Percentiles rank a stretch among this genome's conserved stretches.
Conservation (phyloP, 805 yeast species). For the Pachysolen tannophilus region DNA sequence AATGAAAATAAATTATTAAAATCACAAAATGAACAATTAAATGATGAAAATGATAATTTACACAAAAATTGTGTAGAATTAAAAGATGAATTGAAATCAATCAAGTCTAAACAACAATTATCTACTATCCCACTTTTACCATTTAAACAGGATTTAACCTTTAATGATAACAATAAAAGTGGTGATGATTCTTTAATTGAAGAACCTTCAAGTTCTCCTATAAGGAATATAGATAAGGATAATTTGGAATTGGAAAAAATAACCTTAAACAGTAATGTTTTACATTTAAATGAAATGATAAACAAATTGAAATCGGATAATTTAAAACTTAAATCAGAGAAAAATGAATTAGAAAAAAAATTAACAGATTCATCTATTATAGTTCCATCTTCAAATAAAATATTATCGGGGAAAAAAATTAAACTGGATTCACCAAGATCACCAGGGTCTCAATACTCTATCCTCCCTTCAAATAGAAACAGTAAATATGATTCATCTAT, state of each 20-base stretch:
- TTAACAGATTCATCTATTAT: not conserved
- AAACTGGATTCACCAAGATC: conserved; percentile 7
- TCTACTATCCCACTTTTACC: not conserved
- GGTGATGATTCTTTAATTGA: conserved; percentile 9
- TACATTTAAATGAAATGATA: conserved; percentile 56
- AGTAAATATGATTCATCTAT: conserved; percentile 10
- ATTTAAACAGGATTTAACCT: no score
- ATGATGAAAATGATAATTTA: conserved; percentile 61
- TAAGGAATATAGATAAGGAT: conserved; percentile 27
- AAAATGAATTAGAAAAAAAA: conserved; percentile 24
- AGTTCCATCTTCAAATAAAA: not conserved
- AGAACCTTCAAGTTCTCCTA: conserved; percentile 28
- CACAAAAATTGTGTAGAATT: conserved; percentile 27
- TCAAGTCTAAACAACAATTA: not conserved
- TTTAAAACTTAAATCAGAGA: conserved; percentile 35
- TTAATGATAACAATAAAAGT: conserved; percentile 9
- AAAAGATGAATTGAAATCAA: conserved; percentile 10
- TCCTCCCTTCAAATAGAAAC: conserved; percentile 13
- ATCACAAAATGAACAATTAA: conserved; percentile 46
- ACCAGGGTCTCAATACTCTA: no score
- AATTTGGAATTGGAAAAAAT: conserved; percentile 52
- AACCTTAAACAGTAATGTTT: conserved; percentile 54
- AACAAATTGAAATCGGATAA: conserved; percentile 47
- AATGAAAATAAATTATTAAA: conserved; percentile 41
- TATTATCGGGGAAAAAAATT: conserved; percentile 1